Evolutionary conservation across 2,329 filamentous ascomycete genomes (phyloP).

Genomic region (Monascus ruber): DNA sequence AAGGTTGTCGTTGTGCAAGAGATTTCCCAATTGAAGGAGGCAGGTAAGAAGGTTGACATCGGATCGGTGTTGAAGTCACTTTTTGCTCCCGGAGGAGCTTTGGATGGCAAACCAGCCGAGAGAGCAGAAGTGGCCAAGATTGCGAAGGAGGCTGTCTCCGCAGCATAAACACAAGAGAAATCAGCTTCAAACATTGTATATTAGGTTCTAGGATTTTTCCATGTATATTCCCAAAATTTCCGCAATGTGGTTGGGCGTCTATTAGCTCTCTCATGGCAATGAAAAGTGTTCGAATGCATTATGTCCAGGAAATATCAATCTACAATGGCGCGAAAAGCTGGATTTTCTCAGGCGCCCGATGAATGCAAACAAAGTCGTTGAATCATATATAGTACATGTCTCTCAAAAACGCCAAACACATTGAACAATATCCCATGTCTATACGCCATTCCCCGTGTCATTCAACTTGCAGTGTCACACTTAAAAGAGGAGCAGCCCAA

Average conservation of each 20-base stretch:
- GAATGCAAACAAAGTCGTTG: background rate
- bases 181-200: background rate
- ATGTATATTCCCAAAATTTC: too few species aligned
- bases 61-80: conserved; percentile 33
- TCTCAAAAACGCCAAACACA: background rate
- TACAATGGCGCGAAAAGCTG: too few species aligned
- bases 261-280: too few species aligned
- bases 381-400: conserved; percentile 13
- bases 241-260: too few species aligned
- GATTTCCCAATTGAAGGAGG: conserved; percentile 23
- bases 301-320: too few species aligned
- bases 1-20: conserved; percentile 22
- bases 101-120: conserved; percentile 35
- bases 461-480: background rate
- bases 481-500: conserved; percentile 10
- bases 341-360: too few species aligned
- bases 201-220: background rate
- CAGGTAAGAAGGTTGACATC: conserved; percentile 24
- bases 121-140: conserved; percentile 30
- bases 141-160: conserved; percentile 24
- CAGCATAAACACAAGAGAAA: conserved; percentile 2
- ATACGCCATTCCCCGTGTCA: background rate
- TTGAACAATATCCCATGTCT: background rate
- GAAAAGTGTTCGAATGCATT: too few species aligned
- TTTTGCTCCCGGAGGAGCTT: conserved; percentile 27